Conservation (phyloP, 768 basidiomycete genomes). For the Galerina marginata region DNA sequence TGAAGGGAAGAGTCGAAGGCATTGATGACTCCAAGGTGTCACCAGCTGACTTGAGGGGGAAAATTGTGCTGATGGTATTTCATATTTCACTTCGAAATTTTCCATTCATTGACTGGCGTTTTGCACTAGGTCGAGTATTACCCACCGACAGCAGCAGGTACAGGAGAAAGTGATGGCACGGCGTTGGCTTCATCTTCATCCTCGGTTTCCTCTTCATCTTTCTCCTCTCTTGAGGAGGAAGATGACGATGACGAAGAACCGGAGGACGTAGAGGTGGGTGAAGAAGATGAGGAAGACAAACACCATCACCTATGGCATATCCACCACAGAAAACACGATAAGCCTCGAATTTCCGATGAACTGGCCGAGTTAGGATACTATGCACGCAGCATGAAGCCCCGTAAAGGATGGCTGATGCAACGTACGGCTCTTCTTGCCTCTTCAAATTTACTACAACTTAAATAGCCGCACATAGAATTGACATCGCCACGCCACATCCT, state of each 20-base stretch:
- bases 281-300: constrained; percentile 5
- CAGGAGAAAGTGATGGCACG: constrained; percentile 24
- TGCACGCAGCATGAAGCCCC: constrained; percentile 66
- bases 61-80: constrained; percentile 63
- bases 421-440: neutral
- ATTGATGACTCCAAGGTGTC: constrained; percentile 42
- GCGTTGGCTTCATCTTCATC: constrained; percentile 30
- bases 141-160: constrained; percentile 33
- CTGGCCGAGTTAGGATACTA: constrained; percentile 65
- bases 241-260: constrained; percentile 29
- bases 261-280: constrained; percentile 21
- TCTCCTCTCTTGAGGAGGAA: neutral
- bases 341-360: constrained; percentile 48
- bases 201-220: neutral
- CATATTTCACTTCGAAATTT: neutral
- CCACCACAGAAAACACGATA: constrained; percentile 22
- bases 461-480: constrained; percentile 33
- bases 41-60: constrained; percentile 54
- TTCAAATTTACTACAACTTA: neutral
- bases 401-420: constrained; percentile 49
- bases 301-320: neutral
- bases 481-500: constrained; percentile 52
- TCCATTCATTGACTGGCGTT: neutral
- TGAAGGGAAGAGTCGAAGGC: constrained; percentile 43
- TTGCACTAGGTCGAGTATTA: constrained; percentile 59